Conservation (phyloP, 164 flowering plant species). For the Macadamia integrifolia region DNA sequence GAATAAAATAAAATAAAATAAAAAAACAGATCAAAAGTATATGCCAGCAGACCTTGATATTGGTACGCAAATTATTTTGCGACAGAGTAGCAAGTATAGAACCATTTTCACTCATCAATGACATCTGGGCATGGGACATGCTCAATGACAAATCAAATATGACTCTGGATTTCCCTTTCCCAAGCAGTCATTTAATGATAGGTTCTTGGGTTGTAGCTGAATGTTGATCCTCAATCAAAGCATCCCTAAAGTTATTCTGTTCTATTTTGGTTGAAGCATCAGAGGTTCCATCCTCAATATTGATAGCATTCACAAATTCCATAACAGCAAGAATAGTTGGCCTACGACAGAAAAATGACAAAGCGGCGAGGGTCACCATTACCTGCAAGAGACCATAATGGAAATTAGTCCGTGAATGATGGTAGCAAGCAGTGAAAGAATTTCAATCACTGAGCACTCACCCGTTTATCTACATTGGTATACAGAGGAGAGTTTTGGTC, state of each 20-base stretch:
- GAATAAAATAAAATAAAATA: background rate
- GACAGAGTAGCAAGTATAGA: slow-evolving; percentile 74
- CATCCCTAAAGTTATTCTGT: slow-evolving; percentile 26
- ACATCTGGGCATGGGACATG: slow-evolving; percentile 82
- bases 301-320: slow-evolving; percentile 85
- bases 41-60: slow-evolving; percentile 61
- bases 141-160: slow-evolving; percentile 63
- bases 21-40: slow-evolving; percentile 1
- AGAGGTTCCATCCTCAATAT: slow-evolving; percentile 35
- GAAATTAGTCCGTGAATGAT: slow-evolving; percentile 7
- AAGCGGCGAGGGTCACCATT: slow-evolving; percentile 68
- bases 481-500: slow-evolving; percentile 71
- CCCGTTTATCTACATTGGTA: slow-evolving; percentile 61
- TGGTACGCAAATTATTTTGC: slow-evolving; percentile 79
- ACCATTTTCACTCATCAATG: slow-evolving; percentile 81
- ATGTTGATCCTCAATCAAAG: slow-evolving; percentile 24
- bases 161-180: slow-evolving; percentile 85
- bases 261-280: slow-evolving; percentile 25
- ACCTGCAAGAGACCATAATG: slow-evolving; percentile 46
- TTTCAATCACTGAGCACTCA: slow-evolving; percentile 14
- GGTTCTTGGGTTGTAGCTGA: slow-evolving; percentile 39
- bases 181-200: slow-evolving; percentile 66
- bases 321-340: slow-evolving; percentile 81
- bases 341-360: slow-evolving; percentile 87
- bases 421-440: background rate